A percentile compares a stretch with the other conserved stretches of the same genome.
Conservation (phyloP, 257 asterid genomes). For the Lavandula angustifolia region DNA sequence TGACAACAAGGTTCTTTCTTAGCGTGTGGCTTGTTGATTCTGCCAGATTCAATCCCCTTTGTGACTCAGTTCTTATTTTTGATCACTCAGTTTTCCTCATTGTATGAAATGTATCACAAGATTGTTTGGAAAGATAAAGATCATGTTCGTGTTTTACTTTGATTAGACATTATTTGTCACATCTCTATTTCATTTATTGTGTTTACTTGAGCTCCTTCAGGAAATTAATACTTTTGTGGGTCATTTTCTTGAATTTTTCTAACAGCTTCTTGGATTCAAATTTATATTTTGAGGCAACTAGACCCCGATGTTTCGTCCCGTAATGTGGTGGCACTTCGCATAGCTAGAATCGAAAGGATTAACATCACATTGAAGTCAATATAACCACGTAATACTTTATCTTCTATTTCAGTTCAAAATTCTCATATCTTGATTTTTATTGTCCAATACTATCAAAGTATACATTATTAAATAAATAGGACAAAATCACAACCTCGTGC, state of each 20-base stretch:
- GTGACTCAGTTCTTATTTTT: slow-evolving; percentile 79
- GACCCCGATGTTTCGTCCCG: no score
- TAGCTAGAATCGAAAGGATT: no score
- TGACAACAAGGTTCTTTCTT: slow-evolving; percentile 62
- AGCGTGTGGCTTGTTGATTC: slow-evolving; percentile 92
- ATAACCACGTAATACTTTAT: no score
- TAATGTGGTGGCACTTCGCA: no score
- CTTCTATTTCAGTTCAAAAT: no score
- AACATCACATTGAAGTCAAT: no score
- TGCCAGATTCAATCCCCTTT: slow-evolving; percentile 66
- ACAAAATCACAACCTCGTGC: no score
- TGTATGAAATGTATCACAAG: slow-evolving; percentile 48
- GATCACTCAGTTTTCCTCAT: slow-evolving; percentile 84
- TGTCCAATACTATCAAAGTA: no score
- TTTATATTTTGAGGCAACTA: no score
- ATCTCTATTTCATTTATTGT: neutral
- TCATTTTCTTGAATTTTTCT: slow-evolving; percentile 6
- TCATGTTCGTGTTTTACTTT: slow-evolving; percentile 23
- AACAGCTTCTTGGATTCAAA: no score
- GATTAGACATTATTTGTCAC: neutral
- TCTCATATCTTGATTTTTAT: no score
- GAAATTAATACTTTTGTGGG: slow-evolving; percentile 2
- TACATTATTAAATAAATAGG: no score
- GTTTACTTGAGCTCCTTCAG: slow-evolving; percentile 29
- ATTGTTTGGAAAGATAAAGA: neutral